Evolutionary conservation across 768 basidiomycete species (phyloP).

Genomic region (Pisolithus microcarpus): DNA sequence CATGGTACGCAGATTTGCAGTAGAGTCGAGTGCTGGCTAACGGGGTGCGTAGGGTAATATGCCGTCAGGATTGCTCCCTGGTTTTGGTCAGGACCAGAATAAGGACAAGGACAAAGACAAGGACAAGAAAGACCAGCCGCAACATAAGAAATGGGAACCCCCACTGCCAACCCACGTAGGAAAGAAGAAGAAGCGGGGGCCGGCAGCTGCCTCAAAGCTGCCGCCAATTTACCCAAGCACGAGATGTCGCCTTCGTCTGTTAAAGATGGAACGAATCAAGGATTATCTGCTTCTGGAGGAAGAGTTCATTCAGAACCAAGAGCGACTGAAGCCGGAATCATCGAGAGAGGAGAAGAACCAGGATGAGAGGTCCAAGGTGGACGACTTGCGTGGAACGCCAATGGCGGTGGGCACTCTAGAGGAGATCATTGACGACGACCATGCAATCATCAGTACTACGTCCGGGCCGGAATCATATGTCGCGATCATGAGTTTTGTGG

Average conservation of each 20-base stretch:
- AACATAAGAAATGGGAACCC: constrained; percentile 97
- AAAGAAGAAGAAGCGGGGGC: constrained; percentile 93
- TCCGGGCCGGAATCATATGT: constrained; percentile 97
- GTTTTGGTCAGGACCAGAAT: constrained; percentile 41
- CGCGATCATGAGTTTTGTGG: constrained; percentile 95
- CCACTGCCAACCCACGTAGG: constrained; percentile 95
- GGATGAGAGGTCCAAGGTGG: constrained; percentile 88
- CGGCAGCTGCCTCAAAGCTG: constrained; percentile 82
- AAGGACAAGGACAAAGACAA: constrained; percentile 29
- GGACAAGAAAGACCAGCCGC: constrained; percentile 40
- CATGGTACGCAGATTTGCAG: constrained; percentile 17
- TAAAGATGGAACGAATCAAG: constrained; percentile 97
- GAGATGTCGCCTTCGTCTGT: constrained; percentile 87
- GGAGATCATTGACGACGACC: constrained; percentile 97
- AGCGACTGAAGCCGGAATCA: constrained; percentile 79
- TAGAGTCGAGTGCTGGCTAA: constrained; percentile 4
- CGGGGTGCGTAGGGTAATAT: constrained; percentile 56
- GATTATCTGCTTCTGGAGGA: constrained; percentile 95
- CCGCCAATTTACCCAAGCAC: constrained; percentile 92
- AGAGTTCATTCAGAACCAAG: constrained; percentile 90
- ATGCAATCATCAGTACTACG: constrained; percentile 95
- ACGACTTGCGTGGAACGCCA: constrained; percentile 89
- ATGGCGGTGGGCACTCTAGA: constrained; percentile 99
- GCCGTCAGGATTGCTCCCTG: constrained; percentile 50
- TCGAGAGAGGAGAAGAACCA: constrained; percentile 92